Conservation (phyloP, 306 rosid genomes). For the Cucumis melo region DNA sequence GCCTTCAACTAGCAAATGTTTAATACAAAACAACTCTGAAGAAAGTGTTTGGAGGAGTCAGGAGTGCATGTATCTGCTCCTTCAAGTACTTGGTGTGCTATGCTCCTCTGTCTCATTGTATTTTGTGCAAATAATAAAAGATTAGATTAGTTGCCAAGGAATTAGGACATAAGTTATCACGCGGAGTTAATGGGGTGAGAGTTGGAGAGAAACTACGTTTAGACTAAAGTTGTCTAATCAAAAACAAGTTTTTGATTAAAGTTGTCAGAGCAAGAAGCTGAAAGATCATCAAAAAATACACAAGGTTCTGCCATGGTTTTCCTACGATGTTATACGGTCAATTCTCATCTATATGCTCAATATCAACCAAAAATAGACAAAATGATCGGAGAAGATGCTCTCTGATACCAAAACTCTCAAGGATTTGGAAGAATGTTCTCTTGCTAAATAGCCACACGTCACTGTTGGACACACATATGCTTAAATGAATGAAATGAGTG, state of each 20-base stretch:
- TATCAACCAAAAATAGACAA: neutral
- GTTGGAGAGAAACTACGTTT: neutral
- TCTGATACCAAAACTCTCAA: neutral
- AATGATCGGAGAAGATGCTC: neutral
- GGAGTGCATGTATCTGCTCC: neutral
- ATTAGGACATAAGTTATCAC: neutral
- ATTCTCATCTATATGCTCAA: neutral
- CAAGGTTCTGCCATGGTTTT: neutral
- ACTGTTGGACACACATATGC: neutral
- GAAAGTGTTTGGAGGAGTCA: neutral
- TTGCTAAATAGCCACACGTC: neutral
- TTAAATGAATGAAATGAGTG: neutral
- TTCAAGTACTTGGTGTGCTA: neutral
- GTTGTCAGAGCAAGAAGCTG: neutral
- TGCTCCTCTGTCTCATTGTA: neutral
- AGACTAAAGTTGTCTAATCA: neutral
- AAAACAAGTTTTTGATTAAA: neutral
- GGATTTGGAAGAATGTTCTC: neutral
- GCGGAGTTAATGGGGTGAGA: neutral
- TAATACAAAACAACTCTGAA: neutral
- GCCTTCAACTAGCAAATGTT: neutral
- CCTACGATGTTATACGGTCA: neutral
- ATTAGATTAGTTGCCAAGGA: neutral
- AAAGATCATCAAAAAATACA: neutral
- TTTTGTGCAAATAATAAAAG: neutral